These are phyloP conservation scores for Tetrapisispora arboricola DNA, from an alignment of 805 yeast genomes.

Conservation along the genomic window DNA sequence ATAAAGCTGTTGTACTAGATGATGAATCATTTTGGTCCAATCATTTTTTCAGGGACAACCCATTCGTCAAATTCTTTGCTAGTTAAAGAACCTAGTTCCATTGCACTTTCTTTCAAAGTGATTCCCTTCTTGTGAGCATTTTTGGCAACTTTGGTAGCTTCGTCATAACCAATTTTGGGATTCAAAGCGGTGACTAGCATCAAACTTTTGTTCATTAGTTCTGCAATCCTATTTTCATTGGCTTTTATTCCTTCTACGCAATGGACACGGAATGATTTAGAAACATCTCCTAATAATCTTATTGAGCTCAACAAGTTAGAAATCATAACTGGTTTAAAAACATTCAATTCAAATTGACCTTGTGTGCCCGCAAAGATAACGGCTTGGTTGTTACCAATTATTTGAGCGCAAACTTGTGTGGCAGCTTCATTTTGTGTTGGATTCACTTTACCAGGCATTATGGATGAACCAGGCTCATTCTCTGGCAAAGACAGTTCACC, in stretches of 20 bases:
- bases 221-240: constrained; percentile 75
- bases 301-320: constrained; percentile 80
- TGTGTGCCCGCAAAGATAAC: constrained; percentile 97
- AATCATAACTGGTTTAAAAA: constrained; percentile 93
- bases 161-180: constrained; percentile 97
- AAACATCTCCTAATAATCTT: constrained; percentile 83
- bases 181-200: constrained; percentile 98
- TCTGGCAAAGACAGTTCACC: constrained; percentile 93
- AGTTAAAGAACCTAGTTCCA: constrained; percentile 77
- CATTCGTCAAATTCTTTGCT: constrained; percentile 87
- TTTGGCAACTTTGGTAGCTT: constrained; percentile 96
- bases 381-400: constrained; percentile 91
- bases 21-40: constrained; percentile 78
- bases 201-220: constrained; percentile 84
- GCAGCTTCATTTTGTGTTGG: constrained; percentile 99
- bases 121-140: constrained; percentile 97
- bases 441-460: constrained; percentile 99
- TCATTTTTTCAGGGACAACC: constrained; percentile 97
- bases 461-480: constrained; percentile 98
- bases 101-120: constrained; percentile 88
- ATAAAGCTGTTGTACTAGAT: too few species aligned
- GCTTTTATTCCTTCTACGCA: constrained; percentile 94
- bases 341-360: constrained; percentile 97
- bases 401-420: constrained; percentile 97
- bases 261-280: constrained; percentile 80